Evolutionary conservation across 352 stramenopile genomes (phyloP).

Genomic region (Phytophthora sp.): DNA sequence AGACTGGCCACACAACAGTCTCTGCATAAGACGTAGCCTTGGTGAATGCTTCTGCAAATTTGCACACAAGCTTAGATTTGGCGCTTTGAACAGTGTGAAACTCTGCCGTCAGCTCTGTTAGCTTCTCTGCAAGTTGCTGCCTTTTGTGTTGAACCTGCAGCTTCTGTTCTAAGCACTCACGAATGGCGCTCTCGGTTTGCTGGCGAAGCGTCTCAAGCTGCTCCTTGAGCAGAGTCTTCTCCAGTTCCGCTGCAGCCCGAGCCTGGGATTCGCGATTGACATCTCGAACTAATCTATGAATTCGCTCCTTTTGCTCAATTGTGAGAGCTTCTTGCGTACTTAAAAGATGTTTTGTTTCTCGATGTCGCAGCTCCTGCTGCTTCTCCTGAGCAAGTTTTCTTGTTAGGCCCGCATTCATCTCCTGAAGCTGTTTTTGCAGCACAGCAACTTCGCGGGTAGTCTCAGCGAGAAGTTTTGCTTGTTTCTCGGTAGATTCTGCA

Average conservation of each 20-base stretch:
- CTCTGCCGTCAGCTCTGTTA: conserved; percentile 48
- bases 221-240: conserved; percentile 46
- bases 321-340: conserved; percentile 39
- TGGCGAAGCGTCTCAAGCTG: conserved; percentile 51
- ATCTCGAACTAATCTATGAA: conserved; percentile 57
- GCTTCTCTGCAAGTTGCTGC: conserved; percentile 33
- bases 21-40: conserved; percentile 8
- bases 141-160: conserved; percentile 40
- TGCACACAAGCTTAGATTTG: conserved; percentile 50
- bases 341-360: conserved; percentile 43
- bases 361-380: conserved; percentile 44
- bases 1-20: conserved; percentile 3
- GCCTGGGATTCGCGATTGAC: conserved; percentile 54
- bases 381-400: conserved; percentile 41
- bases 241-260: conserved; percentile 52
- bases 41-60: conserved; percentile 39
- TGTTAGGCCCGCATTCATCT: conserved; percentile 49
- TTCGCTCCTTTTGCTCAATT: conserved; percentile 61
- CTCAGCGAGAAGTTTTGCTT: conserved; percentile 10
- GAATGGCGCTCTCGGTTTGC: conserved; percentile 41
- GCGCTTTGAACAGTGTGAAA: conserved; percentile 44
- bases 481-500: conserved; percentile 4
- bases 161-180: conserved; percentile 48
- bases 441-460: conserved; percentile 38
- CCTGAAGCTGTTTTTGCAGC: conserved; percentile 49